Conservation (phyloP, 1,139 yeast species). For the Protomyces pachydermus region DNA sequence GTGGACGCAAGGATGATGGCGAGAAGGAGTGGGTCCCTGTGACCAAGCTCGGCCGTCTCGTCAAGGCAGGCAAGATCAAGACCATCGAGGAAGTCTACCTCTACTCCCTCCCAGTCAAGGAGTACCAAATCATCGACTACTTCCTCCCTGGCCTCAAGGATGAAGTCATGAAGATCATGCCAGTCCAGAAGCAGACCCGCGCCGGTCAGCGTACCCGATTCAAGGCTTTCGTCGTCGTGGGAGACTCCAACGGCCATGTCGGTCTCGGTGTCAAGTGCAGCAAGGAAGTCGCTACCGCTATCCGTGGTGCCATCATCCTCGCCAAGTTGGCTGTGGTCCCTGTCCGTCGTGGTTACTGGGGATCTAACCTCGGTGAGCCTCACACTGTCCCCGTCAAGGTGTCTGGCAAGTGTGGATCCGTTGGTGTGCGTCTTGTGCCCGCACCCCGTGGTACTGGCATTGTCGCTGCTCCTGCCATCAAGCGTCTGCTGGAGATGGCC, state of each 20-base stretch:
- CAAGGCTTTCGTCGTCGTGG: conserved; percentile 99
- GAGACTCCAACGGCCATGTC: conserved; percentile 99
- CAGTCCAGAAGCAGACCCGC: conserved; percentile 99
- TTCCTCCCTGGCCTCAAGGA: conserved; percentile 94
- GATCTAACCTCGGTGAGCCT: conserved; percentile 98
- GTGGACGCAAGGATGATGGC: conserved; percentile 69
- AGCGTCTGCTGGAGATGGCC: conserved; percentile 97
- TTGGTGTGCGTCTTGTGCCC: conserved; percentile 95
- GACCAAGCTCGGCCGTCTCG: conserved; percentile 99
- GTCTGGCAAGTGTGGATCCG: conserved; percentile 66
- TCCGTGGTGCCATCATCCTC: conserved; percentile 98
- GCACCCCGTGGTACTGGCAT: conserved; percentile 99
- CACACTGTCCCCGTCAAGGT: conserved; percentile 98
- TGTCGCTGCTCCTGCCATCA: conserved; percentile 99
- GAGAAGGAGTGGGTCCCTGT: conserved; percentile 99
- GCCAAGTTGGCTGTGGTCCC: conserved; percentile 99
- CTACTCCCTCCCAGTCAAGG: conserved; percentile 99
- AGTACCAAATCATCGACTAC: conserved; percentile 96
- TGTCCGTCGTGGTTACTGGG: conserved; percentile 99
- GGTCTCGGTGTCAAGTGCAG: conserved; percentile 99
- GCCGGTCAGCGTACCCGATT: conserved; percentile 99
- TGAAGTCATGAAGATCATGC: conserved; percentile 97
- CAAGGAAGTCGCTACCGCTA: conserved; percentile 99
- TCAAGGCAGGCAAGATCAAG: conserved; percentile 96
- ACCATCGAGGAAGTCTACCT: conserved; percentile 97